phyloP scores from a whole-genome alignment of 2,329 filamentous ascomycete genomes.

The Pyrenophora tritici-repentis region DNA sequence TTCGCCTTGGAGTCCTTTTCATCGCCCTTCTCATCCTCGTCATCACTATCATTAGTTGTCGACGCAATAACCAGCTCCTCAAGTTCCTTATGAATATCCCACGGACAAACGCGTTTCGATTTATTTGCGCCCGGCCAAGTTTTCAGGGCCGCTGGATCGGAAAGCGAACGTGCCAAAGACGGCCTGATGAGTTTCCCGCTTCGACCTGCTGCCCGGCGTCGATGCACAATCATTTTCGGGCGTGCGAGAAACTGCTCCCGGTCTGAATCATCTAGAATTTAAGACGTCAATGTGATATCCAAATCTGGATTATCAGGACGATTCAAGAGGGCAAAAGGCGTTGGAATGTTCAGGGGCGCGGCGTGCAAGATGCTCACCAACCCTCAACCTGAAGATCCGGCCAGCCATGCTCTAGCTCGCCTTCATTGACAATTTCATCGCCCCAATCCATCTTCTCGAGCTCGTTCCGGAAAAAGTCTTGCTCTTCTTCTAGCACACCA shows the following conservation, averaged over 20 bases:
- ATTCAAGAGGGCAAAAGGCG: not conserved
- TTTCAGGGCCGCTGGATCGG: not conserved
- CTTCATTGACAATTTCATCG: conserved; percentile 34
- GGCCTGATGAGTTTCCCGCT: conserved; percentile 6
- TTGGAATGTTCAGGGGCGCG: not conserved
- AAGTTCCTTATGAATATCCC: conserved; percentile 8
- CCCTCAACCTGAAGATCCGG: conserved; percentile 36
- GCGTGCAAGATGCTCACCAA: conserved; percentile 28
- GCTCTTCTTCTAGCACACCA: conserved; percentile 50
- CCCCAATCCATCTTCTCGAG: conserved; percentile 57
- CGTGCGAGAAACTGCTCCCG: conserved; percentile 1
- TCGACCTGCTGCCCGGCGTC: conserved; percentile 8
- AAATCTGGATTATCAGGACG: not conserved
- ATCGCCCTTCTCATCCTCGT: not conserved
- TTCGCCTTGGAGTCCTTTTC: not conserved
- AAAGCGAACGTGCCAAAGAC: conserved; percentile 1
- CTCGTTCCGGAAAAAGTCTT: conserved; percentile 56
- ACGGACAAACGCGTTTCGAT: not conserved
- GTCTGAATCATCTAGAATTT: conserved; percentile 7
- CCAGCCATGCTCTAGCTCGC: conserved; percentile 28
- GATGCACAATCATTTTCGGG: not conserved
- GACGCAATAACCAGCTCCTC: conserved; percentile 14
- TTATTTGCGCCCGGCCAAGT: not conserved
- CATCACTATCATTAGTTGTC: conserved; percentile 6
- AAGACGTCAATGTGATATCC: conserved; percentile 9